A percentile compares a stretch with the other conserved stretches of the same genome.
phyloP scores from a whole-genome alignment of 2,329 filamentous ascomycete species.

The Phaeosphaeriaceae sp. region DNA sequence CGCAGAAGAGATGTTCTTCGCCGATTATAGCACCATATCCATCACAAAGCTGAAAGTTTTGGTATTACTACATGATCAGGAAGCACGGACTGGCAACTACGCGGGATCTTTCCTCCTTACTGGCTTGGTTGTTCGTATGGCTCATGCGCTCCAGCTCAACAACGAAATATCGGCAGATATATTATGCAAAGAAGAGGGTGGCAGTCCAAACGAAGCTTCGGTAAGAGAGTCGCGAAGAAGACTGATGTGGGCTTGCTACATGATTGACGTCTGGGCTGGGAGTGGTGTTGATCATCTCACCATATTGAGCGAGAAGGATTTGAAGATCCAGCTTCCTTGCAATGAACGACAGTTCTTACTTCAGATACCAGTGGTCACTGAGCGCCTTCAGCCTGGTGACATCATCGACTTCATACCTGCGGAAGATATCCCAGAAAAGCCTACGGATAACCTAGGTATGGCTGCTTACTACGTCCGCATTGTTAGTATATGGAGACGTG shows the following conservation, averaged over 20 bases:
- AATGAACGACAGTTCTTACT: conserved; percentile 41
- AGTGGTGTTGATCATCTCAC: conserved; percentile 43
- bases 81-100: conserved; percentile 41
- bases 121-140: conserved; percentile 41
- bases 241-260: conserved; percentile 45
- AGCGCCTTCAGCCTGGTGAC: conserved; percentile 31
- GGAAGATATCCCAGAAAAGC: conserved; percentile 35
- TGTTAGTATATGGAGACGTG: conserved; percentile 41
- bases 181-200: conserved; percentile 33
- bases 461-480: conserved; percentile 42
- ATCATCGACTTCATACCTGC: conserved; percentile 32
- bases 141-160: conserved; percentile 41
- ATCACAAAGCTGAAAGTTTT: conserved; percentile 40
- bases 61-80: conserved; percentile 40
- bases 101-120: conserved; percentile 41
- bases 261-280: conserved; percentile 45
- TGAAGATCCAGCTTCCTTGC: conserved; percentile 43
- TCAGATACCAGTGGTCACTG: conserved; percentile 40
- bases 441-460: conserved; percentile 41
- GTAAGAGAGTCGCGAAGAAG: conserved; percentile 37
- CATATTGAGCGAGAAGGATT: conserved; percentile 40
- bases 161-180: conserved; percentile 37
- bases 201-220: conserved; percentile 37
- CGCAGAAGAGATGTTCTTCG: conserved; percentile 42
- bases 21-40: conserved; percentile 42